Base-by-base conservation (phyloP, 768 basidiomycete species). In the Obba rivulosa region DNA sequence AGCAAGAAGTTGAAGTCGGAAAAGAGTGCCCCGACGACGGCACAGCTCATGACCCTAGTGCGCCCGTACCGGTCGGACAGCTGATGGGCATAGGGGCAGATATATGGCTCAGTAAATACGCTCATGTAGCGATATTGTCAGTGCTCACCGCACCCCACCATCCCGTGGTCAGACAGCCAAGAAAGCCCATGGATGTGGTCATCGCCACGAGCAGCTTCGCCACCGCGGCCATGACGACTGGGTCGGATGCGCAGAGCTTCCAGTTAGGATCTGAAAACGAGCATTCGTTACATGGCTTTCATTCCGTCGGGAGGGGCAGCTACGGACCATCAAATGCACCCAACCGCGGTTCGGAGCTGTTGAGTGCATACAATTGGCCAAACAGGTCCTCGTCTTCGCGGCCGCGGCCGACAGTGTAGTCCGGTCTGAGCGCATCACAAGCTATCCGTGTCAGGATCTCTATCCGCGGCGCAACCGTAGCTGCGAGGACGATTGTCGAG, bases 121-220 rank as follows among this genome's bases (percentile, higher is more conserved):
- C n/a, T 9, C 36, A 40, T 42, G 23, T 2, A 25, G 21, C 8
- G 13, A 9, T 8, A 20, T 14, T 14, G 16, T 43, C 45, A 71
- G n/a, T n/a, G n/a, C 83, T 63, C 65, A 87, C 85, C 45, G 83
- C 75, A 47, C 87, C 85, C 92, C 92, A 95, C 79, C 83, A 93
- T 2, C 79, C 88, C 11, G 85, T 83, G 2, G 90, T 92, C 28
- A 93, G 59, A 52, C 87, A 87, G 25, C 80, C 76, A 28, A 95
- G 68, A 43, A 90, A 64, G 8, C 92, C 92, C 69, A 79, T 80
- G 8, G 75, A 69, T 2, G 82, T 71, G 0, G 78, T 65, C 60
- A 87, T 81, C 18, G 75, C 73, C 56, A 85, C 74, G 37, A 73
- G 73, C 20, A 90, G 67, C 57, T 73, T 79, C 14, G 87, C 84